Evolutionary conservation across 805 yeast genomes (phyloP), one percentile per base, ranked within the genome.

Genomic region (Lipomyces mesembrius): DNA sequence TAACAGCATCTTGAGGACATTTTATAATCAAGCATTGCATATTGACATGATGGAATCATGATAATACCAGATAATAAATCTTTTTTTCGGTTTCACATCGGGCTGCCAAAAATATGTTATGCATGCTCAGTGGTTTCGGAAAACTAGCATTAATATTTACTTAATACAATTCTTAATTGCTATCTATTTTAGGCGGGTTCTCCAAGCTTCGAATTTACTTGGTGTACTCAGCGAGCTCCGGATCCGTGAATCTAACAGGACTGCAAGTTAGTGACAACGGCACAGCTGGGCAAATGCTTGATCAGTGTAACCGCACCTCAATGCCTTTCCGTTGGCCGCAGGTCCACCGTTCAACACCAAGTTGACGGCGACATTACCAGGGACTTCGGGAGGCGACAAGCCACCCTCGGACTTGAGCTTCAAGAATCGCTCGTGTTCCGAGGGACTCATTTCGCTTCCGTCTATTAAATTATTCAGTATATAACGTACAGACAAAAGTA

Each of bases 311-410:
- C 29, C 71, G 35, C 85, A 90, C 65, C 97, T 81, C 61, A 88
- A 73, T 74, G 87, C 91, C 68, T 81, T 75, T 0, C 98, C 98
- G 65, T 87, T 87, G 51, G 91, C 74, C 0, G 80, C 83, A 2
- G 85, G 80, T 74, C 90, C 84, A 0, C 92, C 92, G 32, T 78
- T 77, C 14, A 87, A 67, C 0, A 89, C 93, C 63, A 93, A 78
- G 61, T 87, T 85, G 12, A 88, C 90, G 66, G 85, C 88, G 1
- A 91, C 82, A 0, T 82, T 76, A 0, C 90, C 98, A 2, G 97
- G 97, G 2, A 87, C 85, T 32, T 81, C 82, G 0, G 97, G 92
- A 4, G 84, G 83, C 43, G 91, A 79, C 60, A 94, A 83, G 69
- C 86, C 79, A 27, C 84, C 83, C 39, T 83, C 81, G 22, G 79